Percentiles rank a stretch among this genome's conserved stretches.
Evolutionary conservation across 2,329 filamentous ascomycete genomes (phyloP).

Genomic region (Hysterium pulicare): DNA sequence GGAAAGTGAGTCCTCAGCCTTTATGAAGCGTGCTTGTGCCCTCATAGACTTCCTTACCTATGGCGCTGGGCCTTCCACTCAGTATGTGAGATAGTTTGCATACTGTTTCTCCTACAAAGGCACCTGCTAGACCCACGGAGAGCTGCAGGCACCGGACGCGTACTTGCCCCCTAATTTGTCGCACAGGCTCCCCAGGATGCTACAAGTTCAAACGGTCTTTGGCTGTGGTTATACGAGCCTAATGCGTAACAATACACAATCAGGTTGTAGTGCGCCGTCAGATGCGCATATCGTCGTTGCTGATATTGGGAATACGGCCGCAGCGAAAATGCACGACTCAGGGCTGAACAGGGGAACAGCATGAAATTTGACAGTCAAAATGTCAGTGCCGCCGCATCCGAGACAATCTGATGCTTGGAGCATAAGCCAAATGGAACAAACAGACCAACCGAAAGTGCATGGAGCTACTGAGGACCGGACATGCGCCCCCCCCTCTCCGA

Average conservation of each 20-base stretch:
- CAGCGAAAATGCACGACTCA: background rate
- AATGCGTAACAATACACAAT: background rate
- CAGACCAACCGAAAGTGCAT: background rate
- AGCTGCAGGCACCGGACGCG: background rate
- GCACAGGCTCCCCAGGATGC: background rate
- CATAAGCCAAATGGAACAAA: slow-evolving; percentile 2
- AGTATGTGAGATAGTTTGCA: slow-evolving; percentile 1
- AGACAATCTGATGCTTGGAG: slow-evolving; percentile 1
- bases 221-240: background rate
- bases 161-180: background rate
- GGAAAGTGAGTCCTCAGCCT: slow-evolving; percentile 1
- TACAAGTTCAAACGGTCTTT: slow-evolving; percentile 3
- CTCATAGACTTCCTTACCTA: background rate
- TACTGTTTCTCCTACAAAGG: background rate
- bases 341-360: background rate
- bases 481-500: background rate
- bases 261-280: background rate
- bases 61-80: background rate
- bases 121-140: background rate
- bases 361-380: background rate
- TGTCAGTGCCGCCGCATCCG: background rate
- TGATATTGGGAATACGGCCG: background rate
- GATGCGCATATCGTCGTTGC: background rate
- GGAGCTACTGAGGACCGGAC: background rate
- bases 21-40: slow-evolving; percentile 6